Base-by-base conservation (phyloP, 73 alveolate genomes). In the Paramecium bursaria region DNA sequence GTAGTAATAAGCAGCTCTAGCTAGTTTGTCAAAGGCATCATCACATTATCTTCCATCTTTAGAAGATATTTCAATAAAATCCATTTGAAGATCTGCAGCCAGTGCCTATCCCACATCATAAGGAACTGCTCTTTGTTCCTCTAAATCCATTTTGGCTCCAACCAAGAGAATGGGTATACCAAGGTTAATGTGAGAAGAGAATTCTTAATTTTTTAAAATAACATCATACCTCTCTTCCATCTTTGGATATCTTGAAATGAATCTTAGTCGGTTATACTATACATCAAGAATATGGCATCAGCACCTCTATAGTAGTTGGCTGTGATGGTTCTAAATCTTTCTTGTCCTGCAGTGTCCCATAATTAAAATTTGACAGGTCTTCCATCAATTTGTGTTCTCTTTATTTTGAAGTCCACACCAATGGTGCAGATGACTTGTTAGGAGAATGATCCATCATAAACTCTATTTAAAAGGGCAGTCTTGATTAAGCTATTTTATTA, bases 101-200 rank as follows among this genome's bases (percentile, higher is more conserved):
- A 88, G 73, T 17, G 19, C 23, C 50, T 49, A 51, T 21, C 86
- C 91, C 48, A 85, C 92, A 14, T 88, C 91, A 61, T 47, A 67
- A 47, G 55, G 5, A 50, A 88, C 87, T 29, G 47, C 75, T 50
- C 94, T 61, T 17, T 46, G 73, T 61, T 85, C 22, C 0, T 46
- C 46, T 51, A 88, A 73, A 85, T 88, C 89, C 17, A 44, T 85
- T 50, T 88, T 88, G 22, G 57, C 85, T 46, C 88, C 94, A 10
- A 85, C 74, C 26, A 87, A 33, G 4, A 87, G 19, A 26, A 30
- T 85, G 55, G 51, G 48, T 22, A 85, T 48, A 30, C 39, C 51
- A 30, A 22, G 53, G n/a, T n/a, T n/a, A n/a, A n/a, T n/a, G n/a
- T n/a, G n/a, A n/a, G n/a, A n/a, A n/a, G n/a, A n/a, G n/a, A n/a